Evolutionary conservation across 768 basidiomycete species (phyloP).

Genomic region (Cystofilobasidium ferigula): DNA sequence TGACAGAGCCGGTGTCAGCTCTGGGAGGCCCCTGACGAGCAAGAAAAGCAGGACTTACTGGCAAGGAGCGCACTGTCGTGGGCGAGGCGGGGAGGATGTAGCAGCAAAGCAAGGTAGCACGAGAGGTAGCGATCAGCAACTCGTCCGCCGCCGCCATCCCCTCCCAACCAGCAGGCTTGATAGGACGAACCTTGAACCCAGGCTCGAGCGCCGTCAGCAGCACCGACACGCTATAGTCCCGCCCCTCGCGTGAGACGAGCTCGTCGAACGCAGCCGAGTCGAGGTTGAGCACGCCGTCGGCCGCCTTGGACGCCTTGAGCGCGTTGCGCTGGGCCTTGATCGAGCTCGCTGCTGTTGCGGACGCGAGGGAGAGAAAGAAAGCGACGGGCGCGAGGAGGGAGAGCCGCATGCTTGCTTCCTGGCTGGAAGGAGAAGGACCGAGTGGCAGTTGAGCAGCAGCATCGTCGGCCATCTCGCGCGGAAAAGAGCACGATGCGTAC

Average conservation of each 20-base stretch:
- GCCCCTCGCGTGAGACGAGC: conserved; percentile 53
- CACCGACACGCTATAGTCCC: conserved; percentile 78
- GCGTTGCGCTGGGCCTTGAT: conserved; percentile 21
- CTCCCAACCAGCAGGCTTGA: too few relatives aligned
- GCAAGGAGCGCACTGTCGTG: conserved; percentile 51
- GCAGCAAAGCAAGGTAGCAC: not conserved
- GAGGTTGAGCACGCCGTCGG: conserved; percentile 64
- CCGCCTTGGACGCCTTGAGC: conserved; percentile 46
- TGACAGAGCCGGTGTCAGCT: not conserved
- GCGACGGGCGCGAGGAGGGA: too few relatives aligned
- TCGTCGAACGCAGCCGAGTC: conserved; percentile 65
- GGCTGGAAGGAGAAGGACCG: too few relatives aligned
- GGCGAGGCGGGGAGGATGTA: not conserved
- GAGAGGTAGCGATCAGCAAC: not conserved
- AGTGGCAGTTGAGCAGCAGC: too few relatives aligned
- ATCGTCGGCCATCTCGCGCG: too few relatives aligned
- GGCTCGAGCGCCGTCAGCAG: conserved; percentile 78
- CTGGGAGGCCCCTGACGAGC: too few relatives aligned
- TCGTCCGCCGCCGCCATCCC: too few relatives aligned
- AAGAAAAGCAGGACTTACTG: conserved; percentile 48
- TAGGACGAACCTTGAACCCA: conserved; percentile 52
- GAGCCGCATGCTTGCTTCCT: too few relatives aligned
- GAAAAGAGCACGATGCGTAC: too few relatives aligned
- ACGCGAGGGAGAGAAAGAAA: too few relatives aligned
- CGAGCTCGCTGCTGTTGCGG: not conserved